These are phyloP conservation scores for Coprinellus micaceus DNA, from an alignment of 768 basidiomycete genomes.

Conservation along the genomic window DNA sequence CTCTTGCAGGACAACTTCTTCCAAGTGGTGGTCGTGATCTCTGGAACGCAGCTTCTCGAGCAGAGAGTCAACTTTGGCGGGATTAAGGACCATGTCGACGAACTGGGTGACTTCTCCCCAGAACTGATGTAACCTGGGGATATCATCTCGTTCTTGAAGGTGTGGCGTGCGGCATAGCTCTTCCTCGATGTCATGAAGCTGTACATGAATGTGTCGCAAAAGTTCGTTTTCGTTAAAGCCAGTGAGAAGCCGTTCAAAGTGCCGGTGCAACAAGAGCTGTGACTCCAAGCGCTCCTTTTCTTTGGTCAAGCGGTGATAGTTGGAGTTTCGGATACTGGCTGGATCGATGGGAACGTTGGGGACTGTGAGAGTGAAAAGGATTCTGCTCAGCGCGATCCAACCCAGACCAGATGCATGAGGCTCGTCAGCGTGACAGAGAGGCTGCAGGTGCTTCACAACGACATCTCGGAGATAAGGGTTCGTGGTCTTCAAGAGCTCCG, in stretches of 20 bases:
- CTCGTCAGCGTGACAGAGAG: neutral
- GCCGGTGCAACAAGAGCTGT: conserved; percentile 51
- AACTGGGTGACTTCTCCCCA: conserved; percentile 82
- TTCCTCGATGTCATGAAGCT: conserved; percentile 27
- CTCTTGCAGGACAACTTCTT: conserved; percentile 73
- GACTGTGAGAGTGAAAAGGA: conserved; percentile 69
- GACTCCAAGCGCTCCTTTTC: conserved; percentile 37
- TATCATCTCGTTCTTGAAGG: conserved; percentile 35
- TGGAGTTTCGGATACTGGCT: conserved; percentile 55
- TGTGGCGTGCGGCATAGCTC: conserved; percentile 24
- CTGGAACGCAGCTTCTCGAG: conserved; percentile 17
- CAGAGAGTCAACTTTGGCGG: conserved; percentile 50
- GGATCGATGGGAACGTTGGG: conserved; percentile 89
- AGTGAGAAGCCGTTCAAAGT: conserved; percentile 51
- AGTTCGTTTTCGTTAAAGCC: conserved; percentile 55
- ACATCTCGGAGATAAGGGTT: neutral
- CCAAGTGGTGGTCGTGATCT: conserved; percentile 38
- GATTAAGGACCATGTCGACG: conserved; percentile 4
- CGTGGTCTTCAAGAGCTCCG: neutral
- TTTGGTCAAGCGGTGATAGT: conserved; percentile 38
- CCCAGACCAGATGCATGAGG: conserved; percentile 22
- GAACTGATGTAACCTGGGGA: conserved; percentile 54
- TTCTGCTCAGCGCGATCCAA: conserved; percentile 60
- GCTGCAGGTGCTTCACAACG: neutral
- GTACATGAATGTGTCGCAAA: conserved; percentile 40